Evolutionary conservation across 2,329 filamentous ascomycete genomes (phyloP), one percentile per base, ranked within the genome.

Genomic region (Colletotrichum tamarilloi): DNA sequence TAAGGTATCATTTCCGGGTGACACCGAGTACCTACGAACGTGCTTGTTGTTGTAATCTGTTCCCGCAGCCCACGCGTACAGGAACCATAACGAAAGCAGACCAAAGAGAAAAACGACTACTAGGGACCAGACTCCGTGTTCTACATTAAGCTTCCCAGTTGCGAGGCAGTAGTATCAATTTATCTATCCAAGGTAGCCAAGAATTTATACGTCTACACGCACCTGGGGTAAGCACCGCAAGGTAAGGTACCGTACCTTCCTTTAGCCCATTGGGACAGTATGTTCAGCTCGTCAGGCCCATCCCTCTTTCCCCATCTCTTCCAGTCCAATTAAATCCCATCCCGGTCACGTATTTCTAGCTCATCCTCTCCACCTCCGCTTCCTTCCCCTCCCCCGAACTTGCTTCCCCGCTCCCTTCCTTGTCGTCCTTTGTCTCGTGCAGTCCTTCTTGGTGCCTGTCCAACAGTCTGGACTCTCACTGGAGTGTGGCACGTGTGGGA

Each of bases 401-500:
- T 30, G 64, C 26, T 26, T 28, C 57, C 67, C 60, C 71, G 58
- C 53, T 19, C 56, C 35, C 28, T 46, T 52, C 49, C 67, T 55
- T 59, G 59, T 68, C 57, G 42, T 53, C 32, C 38, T 42, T 63
- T 28, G 42, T 19, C n/a, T 49, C 46, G 56, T 53, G 19, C 32
- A 49, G 35, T 28, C 53, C 35, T 14, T 42, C 16, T 16, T 7
- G 38, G 30, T 30, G 53, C 46, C 52, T 22, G 30, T 30, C 16
- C 57, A 28, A 35, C 22, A 24, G 55, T 46, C 60, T 49, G 42
- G 67, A 12, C 46, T 32, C 35, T 11, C 35, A 42, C 49, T 49
- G 42, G 67, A 12, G 46, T 32, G 68, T 53, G 59, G 62, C 70
- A 68, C 70, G 62, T 60, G 62, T 72, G 70, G 70, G 70, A 73